These are phyloP conservation scores for Fusarium solani-melongenae DNA, from an alignment of 2,329 filamentous ascomycete genomes.

Conservation along the genomic window DNA sequence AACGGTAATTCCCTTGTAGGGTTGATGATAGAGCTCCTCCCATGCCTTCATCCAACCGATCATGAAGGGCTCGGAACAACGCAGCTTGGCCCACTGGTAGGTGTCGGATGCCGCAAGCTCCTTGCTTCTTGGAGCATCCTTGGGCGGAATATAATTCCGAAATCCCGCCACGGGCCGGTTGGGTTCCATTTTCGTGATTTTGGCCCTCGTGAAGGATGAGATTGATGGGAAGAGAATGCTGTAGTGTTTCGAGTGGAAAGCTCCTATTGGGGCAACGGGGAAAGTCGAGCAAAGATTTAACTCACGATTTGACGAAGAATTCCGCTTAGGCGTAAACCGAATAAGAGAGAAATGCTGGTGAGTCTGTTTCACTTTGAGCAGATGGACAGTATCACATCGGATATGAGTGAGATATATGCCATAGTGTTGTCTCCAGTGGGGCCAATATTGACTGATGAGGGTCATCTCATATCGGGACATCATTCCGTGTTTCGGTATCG, in stretches of 20 bases:
- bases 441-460: background rate
- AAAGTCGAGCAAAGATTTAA: background rate
- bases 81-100: slow-evolving; percentile 20
- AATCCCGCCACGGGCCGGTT: slow-evolving; percentile 9
- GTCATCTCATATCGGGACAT: background rate
- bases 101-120: slow-evolving; percentile 20
- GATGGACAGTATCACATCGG: background rate
- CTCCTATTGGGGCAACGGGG: background rate
- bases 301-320: too few relatives aligned
- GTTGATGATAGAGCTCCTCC: slow-evolving; percentile 12
- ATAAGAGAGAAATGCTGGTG: background rate
- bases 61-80: slow-evolving; percentile 32
- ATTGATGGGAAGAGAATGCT: background rate
- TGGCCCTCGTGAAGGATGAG: background rate
- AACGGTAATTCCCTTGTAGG: slow-evolving; percentile 19
- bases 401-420: background rate
- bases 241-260: background rate
- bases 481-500: background rate
- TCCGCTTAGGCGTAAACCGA: too few relatives aligned
- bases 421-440: background rate
- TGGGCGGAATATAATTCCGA: slow-evolving; percentile 22
- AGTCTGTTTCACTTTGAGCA: background rate
- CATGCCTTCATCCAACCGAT: slow-evolving; percentile 25
- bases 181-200: background rate
- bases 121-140: slow-evolving; percentile 14